Evolutionary conservation across 176 grass and related monocot species (phyloP), one percentile per base, ranked within the genome.

Genomic region (Calamus simplicifolius): DNA sequence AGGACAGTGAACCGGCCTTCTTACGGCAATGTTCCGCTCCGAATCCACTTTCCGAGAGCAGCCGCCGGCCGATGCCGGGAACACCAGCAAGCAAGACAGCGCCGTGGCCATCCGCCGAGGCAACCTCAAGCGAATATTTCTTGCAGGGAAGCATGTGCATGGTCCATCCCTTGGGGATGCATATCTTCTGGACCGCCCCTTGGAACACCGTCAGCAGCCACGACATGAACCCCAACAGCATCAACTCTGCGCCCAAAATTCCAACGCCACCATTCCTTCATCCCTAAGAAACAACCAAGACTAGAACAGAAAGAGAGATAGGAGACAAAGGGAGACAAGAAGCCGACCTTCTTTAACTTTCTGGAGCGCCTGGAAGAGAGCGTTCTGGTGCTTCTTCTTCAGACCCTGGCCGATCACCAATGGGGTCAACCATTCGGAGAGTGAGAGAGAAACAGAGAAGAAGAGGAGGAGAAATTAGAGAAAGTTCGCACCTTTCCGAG

Each of bases 151-250:
- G 75, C 91, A 96, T 87, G 74, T 87, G 61, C 25, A 56, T 17
- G 8, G 86, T 76, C 92, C 92, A 96, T 6, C 54, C 10, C 4
- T 16, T 4, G 19, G 78, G 75, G 31, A 96, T 88, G 75, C 92
- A 96, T 8, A 85, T 84, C 58, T 53, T 69, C 72, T 75, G 87
- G 50, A 96, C 88, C 35, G 29, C 19, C 16, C 78, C 78, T 73
- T 90, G 83, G 68, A 84, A 82, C 62, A 96, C 92, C 66, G 83
- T 90, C 16, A 96, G 68, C 69, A 96, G 69, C 30, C 90, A 66
- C 29, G 92, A 96, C 65, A 96, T 90, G 75, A 96, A 96, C 16
- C 92, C 92, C 7, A 90, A 79, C 66, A 90, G 74, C 87, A 96
- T 96, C 65, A 96, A 63, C 62, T 96, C 87, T 90, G 79, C 58